A percentile compares a stretch with the other conserved stretches of the same genome.
Conservation (phyloP, 2,329 filamentous ascomycete species). For the Fusarium pseudoanthophilum region DNA sequence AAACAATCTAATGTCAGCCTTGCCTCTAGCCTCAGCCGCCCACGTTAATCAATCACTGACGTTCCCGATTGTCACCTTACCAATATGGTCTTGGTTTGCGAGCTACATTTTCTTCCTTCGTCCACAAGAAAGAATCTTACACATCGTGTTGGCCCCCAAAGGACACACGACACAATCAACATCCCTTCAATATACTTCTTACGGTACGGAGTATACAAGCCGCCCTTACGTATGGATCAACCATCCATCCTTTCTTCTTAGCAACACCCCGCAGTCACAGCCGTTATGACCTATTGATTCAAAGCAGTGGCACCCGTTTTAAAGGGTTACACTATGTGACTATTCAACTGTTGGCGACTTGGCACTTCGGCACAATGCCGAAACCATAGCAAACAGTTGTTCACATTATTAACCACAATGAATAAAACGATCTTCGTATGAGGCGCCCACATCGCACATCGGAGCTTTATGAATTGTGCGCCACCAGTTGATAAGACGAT, state of each 20-base stretch:
- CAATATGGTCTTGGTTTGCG: slow-evolving; percentile 6
- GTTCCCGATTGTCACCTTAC: slow-evolving; percentile 1
- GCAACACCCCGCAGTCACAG: not conserved
- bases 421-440: not conserved
- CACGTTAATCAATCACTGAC: not conserved
- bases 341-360: not conserved
- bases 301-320: not conserved
- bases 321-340: not conserved
- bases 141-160: not conserved
- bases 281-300: slow-evolving; percentile 3
- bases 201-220: not conserved
- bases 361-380: not conserved
- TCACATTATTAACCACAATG: not conserved
- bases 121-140: not conserved
- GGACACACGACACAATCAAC: not conserved
- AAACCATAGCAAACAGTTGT: not conserved
- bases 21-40: slow-evolving; percentile 12
- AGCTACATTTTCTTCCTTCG: not conserved
- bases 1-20: slow-evolving; percentile 7
- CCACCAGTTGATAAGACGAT: not conserved
- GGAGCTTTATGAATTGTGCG: not conserved
- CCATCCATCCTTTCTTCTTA: slow-evolving; percentile 2
- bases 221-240: not conserved
- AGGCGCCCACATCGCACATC: not conserved
- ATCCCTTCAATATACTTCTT: not conserved